Evolutionary conservation across 75 land plant genomes (phyloP).

Genomic region (Picea glauca): DNA sequence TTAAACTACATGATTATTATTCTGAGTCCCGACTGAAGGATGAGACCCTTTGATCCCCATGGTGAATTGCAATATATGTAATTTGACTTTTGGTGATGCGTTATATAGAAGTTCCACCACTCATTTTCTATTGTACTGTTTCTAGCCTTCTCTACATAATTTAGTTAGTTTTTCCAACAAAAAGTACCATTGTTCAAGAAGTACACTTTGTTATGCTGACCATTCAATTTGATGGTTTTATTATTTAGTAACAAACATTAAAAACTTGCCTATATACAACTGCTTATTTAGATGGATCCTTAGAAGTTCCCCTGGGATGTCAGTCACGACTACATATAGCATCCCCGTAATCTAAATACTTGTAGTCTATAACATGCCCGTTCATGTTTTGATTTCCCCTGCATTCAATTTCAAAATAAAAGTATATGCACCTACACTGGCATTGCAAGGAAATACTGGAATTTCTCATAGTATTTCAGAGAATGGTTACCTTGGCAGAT

Average conservation of each 20-base stretch:
- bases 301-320: too few relatives aligned
- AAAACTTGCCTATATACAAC: too few relatives aligned
- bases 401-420: neutral
- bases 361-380: neutral
- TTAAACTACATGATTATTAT: neutral
- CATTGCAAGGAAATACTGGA: neutral
- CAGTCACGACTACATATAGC: neutral
- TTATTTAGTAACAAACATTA: too few relatives aligned
- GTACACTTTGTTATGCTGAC: too few relatives aligned
- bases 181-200: too few relatives aligned
- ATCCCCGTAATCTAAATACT: neutral
- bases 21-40: neutral
- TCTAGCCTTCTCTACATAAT: neutral
- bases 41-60: neutral
- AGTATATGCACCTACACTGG: neutral
- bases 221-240: too few relatives aligned
- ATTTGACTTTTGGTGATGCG: neutral
- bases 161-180: neutral
- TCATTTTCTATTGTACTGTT: neutral
- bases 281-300: too few relatives aligned
- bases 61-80: neutral
- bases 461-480: too few relatives aligned
- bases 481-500: too few relatives aligned
- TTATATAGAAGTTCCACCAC: neutral
- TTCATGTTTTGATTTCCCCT: neutral